A percentile compares a stretch with the other conserved stretches of the same genome.
Evolutionary conservation across 192 early-diverging fungal genomes (phyloP).

Genomic region (Tieghemiomyces parasiticus): DNA sequence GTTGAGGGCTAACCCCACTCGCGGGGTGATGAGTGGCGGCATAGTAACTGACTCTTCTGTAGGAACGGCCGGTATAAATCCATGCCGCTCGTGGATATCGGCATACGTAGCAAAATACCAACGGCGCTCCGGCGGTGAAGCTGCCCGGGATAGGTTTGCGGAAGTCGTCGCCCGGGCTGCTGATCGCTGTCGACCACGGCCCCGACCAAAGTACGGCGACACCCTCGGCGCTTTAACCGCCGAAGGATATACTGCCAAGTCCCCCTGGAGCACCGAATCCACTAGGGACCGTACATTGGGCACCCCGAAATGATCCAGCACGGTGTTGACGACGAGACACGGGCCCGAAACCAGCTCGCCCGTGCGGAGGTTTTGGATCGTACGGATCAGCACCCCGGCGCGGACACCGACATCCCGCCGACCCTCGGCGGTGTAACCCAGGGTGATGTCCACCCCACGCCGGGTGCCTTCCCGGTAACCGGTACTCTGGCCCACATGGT

Average conservation of each 20-base stretch:
- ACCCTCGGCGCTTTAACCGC: background rate
- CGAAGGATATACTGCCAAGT: background rate
- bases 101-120: too few species aligned
- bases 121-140: too few species aligned
- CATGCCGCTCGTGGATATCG: too few species aligned
- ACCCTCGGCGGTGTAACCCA: background rate
- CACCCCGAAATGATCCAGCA: conserved; percentile 1
- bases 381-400: conserved; percentile 6
- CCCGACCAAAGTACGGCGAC: background rate
- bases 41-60: too few species aligned
- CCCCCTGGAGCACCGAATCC: background rate
- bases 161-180: too few species aligned
- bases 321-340: conserved; percentile 7
- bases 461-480: conserved; percentile 10
- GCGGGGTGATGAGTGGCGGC: background rate
- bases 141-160: too few species aligned
- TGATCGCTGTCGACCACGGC: too few species aligned
- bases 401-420: background rate
- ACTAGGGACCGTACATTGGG: background rate
- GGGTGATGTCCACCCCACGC: conserved; percentile 7
- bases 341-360: background rate
- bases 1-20: conserved; percentile 6
- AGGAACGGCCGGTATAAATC: too few species aligned
- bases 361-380: background rate
- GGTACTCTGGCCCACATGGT: conserved; percentile 4